Evolutionary conservation across 371 early-diverging fungal genomes (phyloP), one percentile per base, ranked within the genome.

Genomic region (Apophysomyces elegans): DNA sequence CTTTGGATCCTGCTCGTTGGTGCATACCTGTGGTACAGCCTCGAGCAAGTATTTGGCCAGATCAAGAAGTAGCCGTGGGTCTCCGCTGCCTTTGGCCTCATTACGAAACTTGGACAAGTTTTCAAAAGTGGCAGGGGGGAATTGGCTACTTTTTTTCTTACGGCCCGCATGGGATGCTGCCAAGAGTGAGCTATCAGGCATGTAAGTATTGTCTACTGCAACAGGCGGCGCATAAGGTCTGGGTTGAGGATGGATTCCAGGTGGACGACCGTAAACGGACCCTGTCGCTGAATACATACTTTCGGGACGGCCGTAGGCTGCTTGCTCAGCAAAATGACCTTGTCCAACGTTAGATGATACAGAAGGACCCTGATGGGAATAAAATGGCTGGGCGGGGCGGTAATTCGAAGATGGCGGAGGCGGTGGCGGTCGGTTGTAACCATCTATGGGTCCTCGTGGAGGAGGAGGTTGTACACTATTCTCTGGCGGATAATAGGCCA

Each of bases 41-140:
- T 90, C 87, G 1, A 92, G 70, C 38, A 93, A 72, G 59, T 88
- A 92, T 65, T 90, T 90, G 26, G 93, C 95, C 75, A 94, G 92
- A 58, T 91, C 92, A 12, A 96, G 79, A 73, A 90, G 88, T 26
- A 87, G 80, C 3, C 73, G 83, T 4, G 95, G 95, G 77, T 97
- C 95, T 45, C 85, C 85, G 62, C 84, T 87, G 14, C 77, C 78
- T 68, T 85, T 89, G 0, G 93, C 94, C 37, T 92, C 91, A 9
- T 86, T 79, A 14, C 96, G 85, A 72, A 91, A 94, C 68, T 83
- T 78, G 62, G 90, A 91, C 47, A 97, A 67, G 11, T 89, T 84
- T 46, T 94, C 90, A 16, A 80, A 62, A 0, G 90, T 86, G 0
- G 84, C 76, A 12, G 83, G 80, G 57, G 77, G 80, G 39, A 81